phyloP scores from a whole-genome alignment of 257 asterid genomes.

The Nicotiana paniculata region DNA sequence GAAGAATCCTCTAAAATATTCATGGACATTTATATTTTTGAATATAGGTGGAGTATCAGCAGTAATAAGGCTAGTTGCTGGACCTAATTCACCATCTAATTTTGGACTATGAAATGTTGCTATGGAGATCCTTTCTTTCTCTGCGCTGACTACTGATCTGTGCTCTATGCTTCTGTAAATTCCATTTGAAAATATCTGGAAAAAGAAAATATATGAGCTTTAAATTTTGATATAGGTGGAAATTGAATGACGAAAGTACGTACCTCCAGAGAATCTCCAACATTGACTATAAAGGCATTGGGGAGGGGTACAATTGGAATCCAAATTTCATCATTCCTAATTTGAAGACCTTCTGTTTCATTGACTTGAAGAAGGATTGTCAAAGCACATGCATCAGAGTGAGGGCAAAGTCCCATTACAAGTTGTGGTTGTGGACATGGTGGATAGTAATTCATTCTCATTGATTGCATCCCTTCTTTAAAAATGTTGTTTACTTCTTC shows the following conservation, averaged over 20 bases:
- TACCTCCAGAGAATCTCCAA: neutral
- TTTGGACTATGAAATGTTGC: slow-evolving; percentile 1
- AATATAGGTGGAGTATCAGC: neutral
- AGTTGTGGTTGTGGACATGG: neutral
- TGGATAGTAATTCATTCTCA: neutral
- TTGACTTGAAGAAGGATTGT: neutral
- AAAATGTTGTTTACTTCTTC: neutral
- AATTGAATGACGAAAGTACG: neutral
- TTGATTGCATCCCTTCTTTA: neutral
- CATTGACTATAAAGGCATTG: neutral
- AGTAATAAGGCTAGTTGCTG: neutral
- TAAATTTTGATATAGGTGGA: neutral
- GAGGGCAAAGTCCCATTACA: neutral
- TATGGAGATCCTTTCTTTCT: neutral
- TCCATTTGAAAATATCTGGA: neutral
- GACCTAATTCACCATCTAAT: neutral
- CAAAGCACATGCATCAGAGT: neutral
- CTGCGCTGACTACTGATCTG: neutral
- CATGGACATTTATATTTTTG: neutral
- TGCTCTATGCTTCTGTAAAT: neutral
- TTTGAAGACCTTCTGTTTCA: neutral
- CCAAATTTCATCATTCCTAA: neutral
- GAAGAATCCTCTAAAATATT: neutral
- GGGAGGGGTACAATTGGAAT: neutral
- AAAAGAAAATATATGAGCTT: neutral